phyloP scores from a whole-genome alignment of 228 moss, liverwort and hornwort genomes.

The Sphagnum fallax region DNA sequence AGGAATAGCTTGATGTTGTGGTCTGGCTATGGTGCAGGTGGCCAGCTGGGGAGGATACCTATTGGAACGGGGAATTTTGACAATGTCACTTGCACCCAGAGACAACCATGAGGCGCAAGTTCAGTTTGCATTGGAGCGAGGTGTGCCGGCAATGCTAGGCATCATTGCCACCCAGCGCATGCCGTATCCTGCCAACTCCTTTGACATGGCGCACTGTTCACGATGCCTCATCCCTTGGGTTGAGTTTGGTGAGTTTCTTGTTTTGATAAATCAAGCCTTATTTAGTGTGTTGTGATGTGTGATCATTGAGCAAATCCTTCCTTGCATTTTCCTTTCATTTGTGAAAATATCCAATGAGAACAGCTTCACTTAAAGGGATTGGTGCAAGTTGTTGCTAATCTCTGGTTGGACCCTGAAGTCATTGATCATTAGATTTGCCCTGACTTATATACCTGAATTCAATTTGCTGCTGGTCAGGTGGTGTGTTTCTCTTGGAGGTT shows the following conservation, averaged over 20 bases:
- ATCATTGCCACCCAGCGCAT: conserved; percentile 43
- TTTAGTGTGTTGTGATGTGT: background rate
- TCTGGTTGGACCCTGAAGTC: no score
- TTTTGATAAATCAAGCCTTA: no score
- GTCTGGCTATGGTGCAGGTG: conserved; percentile 16
- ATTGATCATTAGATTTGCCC: no score
- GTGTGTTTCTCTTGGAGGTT: conserved; percentile 77
- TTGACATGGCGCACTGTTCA: conserved; percentile 63
- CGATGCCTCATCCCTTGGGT: conserved; percentile 57
- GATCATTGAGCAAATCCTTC: no score
- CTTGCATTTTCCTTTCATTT: no score
- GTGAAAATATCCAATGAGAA: no score
- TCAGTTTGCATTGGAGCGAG: conserved; percentile 58
- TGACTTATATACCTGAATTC: no score
- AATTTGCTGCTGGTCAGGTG: conserved; percentile 32
- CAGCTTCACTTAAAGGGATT: no score
- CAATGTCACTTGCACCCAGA: conserved; percentile 60
- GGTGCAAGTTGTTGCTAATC: no score
- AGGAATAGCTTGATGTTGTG: no score
- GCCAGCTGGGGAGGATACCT: conserved; percentile 60
- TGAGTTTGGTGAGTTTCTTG: conserved; percentile 33
- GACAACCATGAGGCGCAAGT: conserved; percentile 65
- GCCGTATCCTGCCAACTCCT: conserved; percentile 50
- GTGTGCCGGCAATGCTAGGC: conserved; percentile 59
- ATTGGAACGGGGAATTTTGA: conserved; percentile 31